Evolutionary conservation across 257 asterid genomes (phyloP), one percentile per base, ranked within the genome.

Genomic region (Plantago major): DNA sequence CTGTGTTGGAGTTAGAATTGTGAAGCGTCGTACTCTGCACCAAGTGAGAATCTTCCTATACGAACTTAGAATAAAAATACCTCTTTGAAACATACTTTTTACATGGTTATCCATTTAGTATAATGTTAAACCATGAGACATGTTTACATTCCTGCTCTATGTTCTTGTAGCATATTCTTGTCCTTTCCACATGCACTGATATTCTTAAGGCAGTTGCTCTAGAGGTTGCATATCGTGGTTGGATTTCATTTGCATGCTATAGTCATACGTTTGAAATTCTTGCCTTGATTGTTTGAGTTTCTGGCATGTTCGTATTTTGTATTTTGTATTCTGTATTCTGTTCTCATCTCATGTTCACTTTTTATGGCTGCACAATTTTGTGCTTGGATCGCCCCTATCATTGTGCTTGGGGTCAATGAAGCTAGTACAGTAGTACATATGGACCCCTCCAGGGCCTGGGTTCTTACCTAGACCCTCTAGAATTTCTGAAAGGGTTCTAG

Each of bases 1-100:
- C 76, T 94, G 99, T 70, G 61, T 87, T 55, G 99, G 99, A 62
- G 94, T 94, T 47, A 81, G 99, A 82, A 77, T 90, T 67, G 99
- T 85, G 69, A 90, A 85, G 85, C 83, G 89, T 55, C 96, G 95
- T 45, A 84, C 95, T 51, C 76, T 94, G 66, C 84, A 72, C 57
- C 93, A 89, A 83, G 99, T 89, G 57, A 69, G 78, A 28, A 46
- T 57, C 54, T 60, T 58, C 57, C 60, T 11, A 11, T 7, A 16
- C 66, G 51, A 54, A 49, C 55, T 62, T 46, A 17, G 46, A 53
- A n/a, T 16, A 10, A 7, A 13, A 17, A 15, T 10, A 38, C 14
- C n/a, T 40, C 59, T 66, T 37, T 66, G 47, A 60, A 14, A 38
- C 33, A 18, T 15, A 6, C 19, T 18, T 12, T 12, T 22, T 42